phyloP scores from a whole-genome alignment of 148 eudicot genomes.

The Heliamphora exappendiculata region DNA sequence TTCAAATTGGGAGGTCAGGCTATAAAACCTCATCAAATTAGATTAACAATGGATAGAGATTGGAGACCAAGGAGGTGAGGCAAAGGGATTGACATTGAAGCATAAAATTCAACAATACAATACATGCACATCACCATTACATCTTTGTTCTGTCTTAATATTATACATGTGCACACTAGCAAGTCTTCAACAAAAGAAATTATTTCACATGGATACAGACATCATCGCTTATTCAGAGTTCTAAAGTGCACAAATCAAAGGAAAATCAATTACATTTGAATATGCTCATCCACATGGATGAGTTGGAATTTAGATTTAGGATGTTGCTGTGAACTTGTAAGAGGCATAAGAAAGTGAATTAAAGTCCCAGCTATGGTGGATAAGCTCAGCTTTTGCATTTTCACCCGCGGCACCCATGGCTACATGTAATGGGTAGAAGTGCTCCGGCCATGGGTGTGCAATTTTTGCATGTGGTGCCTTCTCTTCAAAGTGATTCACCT shows the following conservation, averaged over 20 bases:
- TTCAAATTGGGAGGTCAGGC: too few relatives aligned
- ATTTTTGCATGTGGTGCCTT: conserved; percentile 70
- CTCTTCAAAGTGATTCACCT: conserved; percentile 51
- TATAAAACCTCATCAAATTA: too few relatives aligned
- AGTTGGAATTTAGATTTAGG: not conserved
- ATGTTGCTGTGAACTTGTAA: conserved; percentile 42
- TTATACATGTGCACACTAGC: too few relatives aligned
- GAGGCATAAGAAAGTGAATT: conserved; percentile 69
- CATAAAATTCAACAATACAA: too few relatives aligned
- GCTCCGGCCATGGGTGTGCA: conserved; percentile 78
- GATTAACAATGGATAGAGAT: too few relatives aligned
- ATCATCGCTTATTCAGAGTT: not conserved
- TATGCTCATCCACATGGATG: not conserved
- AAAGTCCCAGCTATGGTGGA: conserved; percentile 67
- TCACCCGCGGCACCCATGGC: conserved; percentile 80
- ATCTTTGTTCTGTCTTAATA: too few relatives aligned
- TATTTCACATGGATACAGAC: not conserved
- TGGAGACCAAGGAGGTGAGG: too few relatives aligned
- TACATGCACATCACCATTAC: too few relatives aligned
- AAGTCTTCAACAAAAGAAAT: not conserved
- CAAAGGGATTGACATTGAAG: too few relatives aligned
- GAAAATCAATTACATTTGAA: not conserved
- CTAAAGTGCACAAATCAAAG: not conserved
- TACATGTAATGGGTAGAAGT: conserved; percentile 76
- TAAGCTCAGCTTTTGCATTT: conserved; percentile 53